Conservation (phyloP, 2,329 filamentous ascomycete species). For the Teratosphaeria viscida region DNA sequence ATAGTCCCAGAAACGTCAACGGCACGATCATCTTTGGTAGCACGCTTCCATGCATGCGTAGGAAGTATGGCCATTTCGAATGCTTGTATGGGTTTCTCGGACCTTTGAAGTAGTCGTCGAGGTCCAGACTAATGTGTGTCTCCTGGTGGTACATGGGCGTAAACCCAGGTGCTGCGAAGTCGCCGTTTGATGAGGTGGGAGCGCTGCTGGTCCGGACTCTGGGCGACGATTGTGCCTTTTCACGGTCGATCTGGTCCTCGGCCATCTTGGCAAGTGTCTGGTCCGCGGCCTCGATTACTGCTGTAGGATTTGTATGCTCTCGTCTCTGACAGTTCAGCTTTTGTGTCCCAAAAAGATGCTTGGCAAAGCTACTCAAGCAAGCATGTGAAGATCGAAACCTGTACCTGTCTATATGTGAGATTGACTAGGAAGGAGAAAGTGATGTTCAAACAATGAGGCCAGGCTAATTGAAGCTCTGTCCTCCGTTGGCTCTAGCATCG, state of each 20-base stretch:
- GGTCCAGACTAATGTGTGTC: not conserved
- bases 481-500: not conserved
- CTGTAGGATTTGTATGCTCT: not conserved
- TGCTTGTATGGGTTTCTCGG: conserved; percentile 62
- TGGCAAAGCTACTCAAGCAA: not conserved
- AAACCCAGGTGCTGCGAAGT: not conserved
- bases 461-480: not conserved
- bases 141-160: not conserved
- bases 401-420: not conserved
- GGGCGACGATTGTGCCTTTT: not conserved
- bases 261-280: not conserved
- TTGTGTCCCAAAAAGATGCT: not conserved
- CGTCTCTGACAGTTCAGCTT: not conserved
- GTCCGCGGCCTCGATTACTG: not conserved
- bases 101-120: conserved; percentile 30
- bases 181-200: not conserved
- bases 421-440: not conserved
- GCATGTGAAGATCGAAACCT: not conserved
- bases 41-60: conserved; percentile 67
- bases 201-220: not conserved
- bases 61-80: conserved; percentile 65
- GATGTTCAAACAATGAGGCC: not conserved
- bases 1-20: conserved; percentile 38
- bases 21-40: conserved; percentile 55
- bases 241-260: not conserved